Conservation (phyloP, 768 basidiomycete species). For the Lentinula lateritia region DNA sequence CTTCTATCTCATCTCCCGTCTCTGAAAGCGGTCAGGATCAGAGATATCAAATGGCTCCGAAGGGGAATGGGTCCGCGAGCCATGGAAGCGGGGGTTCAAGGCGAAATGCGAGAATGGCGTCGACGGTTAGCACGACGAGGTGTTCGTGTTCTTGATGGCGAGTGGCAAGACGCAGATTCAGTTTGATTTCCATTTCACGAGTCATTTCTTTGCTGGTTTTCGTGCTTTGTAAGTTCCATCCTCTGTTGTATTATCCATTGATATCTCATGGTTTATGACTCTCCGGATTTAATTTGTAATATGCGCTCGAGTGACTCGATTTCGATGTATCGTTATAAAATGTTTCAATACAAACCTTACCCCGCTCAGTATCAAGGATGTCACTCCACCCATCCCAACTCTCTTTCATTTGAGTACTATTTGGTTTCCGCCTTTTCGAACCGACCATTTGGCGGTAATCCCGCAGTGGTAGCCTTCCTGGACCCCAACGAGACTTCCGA, state of each 20-base stretch:
- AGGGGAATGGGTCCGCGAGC: slow-evolving; percentile 61
- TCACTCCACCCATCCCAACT: slow-evolving; percentile 13
- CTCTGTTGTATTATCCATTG: neutral
- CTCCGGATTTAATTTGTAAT: neutral
- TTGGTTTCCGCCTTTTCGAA: slow-evolving; percentile 40
- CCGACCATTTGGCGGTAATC: slow-evolving; percentile 37
- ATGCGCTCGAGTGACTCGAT: neutral
- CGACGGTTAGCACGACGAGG: slow-evolving; percentile 51
- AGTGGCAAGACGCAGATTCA: slow-evolving; percentile 52
- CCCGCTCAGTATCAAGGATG: neutral
- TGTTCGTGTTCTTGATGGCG: slow-evolving; percentile 62
- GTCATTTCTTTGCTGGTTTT: neutral
- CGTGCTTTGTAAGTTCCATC: neutral
- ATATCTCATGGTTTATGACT: neutral
- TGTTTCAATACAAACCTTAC: neutral
- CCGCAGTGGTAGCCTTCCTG: slow-evolving; percentile 35
- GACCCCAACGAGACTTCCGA: slow-evolving; percentile 19
- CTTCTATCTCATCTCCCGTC: slow-evolving; percentile 52
- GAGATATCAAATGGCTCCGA: slow-evolving; percentile 71
- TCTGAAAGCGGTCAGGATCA: slow-evolving; percentile 50
- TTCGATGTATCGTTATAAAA: neutral
- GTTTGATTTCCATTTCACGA: neutral
- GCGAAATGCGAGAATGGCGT: slow-evolving; percentile 74
- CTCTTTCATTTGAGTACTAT: slow-evolving; percentile 20
- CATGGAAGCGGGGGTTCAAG: slow-evolving; percentile 71